A percentile compares a stretch with the other conserved stretches of the same genome.
Conservation (phyloP, 2,329 filamentous ascomycete genomes). For the Beauveria asiatica region DNA sequence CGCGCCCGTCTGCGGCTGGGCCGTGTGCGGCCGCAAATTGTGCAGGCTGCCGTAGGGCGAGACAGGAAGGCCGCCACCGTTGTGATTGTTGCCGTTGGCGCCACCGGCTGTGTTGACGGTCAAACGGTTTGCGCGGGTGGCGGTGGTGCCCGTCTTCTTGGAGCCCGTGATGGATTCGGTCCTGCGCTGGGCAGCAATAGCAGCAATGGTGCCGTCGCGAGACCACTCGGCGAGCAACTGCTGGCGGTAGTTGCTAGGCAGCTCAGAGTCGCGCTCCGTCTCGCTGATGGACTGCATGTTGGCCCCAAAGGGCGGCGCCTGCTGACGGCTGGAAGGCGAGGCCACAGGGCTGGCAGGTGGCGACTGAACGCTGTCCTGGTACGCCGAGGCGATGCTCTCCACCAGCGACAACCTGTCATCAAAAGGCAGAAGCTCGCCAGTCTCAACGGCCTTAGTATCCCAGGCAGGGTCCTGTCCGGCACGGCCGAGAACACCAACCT, state of each 20-base stretch:
- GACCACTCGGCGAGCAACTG: slow-evolving; percentile 76
- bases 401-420: slow-evolving; percentile 65
- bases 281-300: slow-evolving; percentile 32
- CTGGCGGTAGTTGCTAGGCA: slow-evolving; percentile 61
- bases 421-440: slow-evolving; percentile 63
- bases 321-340: slow-evolving; percentile 55
- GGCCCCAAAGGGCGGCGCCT: slow-evolving; percentile 50
- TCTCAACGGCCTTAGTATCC: slow-evolving; percentile 47
- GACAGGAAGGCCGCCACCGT: slow-evolving; percentile 24
- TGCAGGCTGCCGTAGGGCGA: slow-evolving; percentile 43
- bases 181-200: slow-evolving; percentile 60
- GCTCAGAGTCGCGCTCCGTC: slow-evolving; percentile 37
- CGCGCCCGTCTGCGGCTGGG: slow-evolving; percentile 28
- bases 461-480: slow-evolving; percentile 35
- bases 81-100: slow-evolving; percentile 25
- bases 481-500: slow-evolving; percentile 47
- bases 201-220: slow-evolving; percentile 61
- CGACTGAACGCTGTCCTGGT: slow-evolving; percentile 52
- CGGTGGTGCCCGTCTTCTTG: slow-evolving; percentile 53
- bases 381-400: slow-evolving; percentile 63
- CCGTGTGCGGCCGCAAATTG: slow-evolving; percentile 41
- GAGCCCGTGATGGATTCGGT: slow-evolving; percentile 71
- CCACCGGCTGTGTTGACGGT: slow-evolving; percentile 42
- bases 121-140: slow-evolving; percentile 43
- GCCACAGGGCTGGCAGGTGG: slow-evolving; percentile 61